phyloP scores from a whole-genome alignment of 176 grass and related monocot genomes.

The Panicum miliaceum region DNA sequence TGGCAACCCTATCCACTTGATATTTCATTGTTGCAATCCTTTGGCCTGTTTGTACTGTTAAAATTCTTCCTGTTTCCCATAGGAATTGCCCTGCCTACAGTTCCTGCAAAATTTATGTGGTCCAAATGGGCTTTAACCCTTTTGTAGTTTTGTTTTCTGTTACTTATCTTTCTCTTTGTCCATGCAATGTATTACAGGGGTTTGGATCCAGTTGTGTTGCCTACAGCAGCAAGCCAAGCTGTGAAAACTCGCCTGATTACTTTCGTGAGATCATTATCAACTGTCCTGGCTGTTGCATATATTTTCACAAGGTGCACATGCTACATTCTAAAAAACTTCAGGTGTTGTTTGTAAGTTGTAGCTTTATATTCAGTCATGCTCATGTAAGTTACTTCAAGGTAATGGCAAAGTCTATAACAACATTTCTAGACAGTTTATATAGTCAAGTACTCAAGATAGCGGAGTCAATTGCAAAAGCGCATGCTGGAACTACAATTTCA shows the following conservation, averaged over 20 bases:
- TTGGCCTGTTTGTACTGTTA: not conserved
- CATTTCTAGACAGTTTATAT: not conserved
- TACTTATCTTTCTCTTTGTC: conserved; percentile 38
- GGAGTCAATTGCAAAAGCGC: conserved; percentile 12
- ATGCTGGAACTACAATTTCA: not conserved
- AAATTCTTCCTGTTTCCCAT: not conserved
- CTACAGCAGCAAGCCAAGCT: conserved; percentile 79
- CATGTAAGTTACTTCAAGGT: conserved; percentile 2
- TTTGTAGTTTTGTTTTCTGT: not conserved
- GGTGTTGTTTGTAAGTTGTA: conserved; percentile 14
- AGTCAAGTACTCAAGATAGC: not conserved
- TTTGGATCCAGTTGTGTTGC: conserved; percentile 81
- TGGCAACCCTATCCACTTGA: not conserved
- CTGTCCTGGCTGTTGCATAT: conserved; percentile 81
- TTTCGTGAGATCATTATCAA: conserved; percentile 90
- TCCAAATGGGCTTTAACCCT: not conserved
- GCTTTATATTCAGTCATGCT: conserved; percentile 24
- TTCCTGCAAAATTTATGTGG: not conserved
- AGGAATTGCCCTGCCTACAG: not conserved
- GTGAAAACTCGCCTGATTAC: conserved; percentile 80
- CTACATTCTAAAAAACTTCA: conserved; percentile 14
- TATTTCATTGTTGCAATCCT: not conserved
- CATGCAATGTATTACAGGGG: conserved; percentile 51
- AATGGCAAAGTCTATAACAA: not conserved
- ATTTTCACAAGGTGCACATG: conserved; percentile 80